Evolutionary conservation across 176 grass and related monocot genomes (phyloP).

Genomic region (Elymus sibiricus): DNA sequence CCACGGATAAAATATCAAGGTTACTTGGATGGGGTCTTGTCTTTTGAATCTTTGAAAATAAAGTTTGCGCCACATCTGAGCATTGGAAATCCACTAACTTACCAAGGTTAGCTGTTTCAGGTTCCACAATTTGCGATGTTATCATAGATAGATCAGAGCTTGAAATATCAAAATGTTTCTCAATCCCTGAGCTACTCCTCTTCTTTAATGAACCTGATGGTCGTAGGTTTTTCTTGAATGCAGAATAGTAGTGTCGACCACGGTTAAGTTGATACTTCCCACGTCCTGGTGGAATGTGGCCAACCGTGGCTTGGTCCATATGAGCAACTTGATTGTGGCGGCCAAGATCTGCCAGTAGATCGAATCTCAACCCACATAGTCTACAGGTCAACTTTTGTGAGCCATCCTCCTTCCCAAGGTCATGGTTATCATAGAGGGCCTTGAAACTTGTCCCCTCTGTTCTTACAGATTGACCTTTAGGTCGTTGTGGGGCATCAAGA

Average conservation of each 20-base stretch:
- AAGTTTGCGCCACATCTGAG: conserved; percentile 59
- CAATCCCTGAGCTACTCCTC: conserved; percentile 42
- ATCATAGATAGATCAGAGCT: conserved; percentile 32
- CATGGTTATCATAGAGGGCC: conserved; percentile 33
- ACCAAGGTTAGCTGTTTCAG: conserved; percentile 58
- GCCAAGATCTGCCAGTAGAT: conserved; percentile 76
- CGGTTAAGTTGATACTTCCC: conserved; percentile 85
- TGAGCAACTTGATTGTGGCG: conserved; percentile 82
- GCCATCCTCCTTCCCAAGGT: conserved; percentile 39
- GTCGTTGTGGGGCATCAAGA: conserved; percentile 45
- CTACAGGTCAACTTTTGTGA: conserved; percentile 68
- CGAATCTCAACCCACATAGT: conserved; percentile 73
- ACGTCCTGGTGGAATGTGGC: conserved; percentile 52
- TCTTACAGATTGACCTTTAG: conserved; percentile 37
- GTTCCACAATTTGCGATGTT: conserved; percentile 38
- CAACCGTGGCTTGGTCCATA: conserved; percentile 40
- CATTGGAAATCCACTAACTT: conserved; percentile 62
- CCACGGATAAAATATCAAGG: conserved; percentile 80
- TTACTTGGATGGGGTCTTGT: conserved; percentile 84
- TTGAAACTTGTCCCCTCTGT: conserved; percentile 44
- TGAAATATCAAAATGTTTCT: conserved; percentile 54
- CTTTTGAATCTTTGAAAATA: conserved; percentile 86
- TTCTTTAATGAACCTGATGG: conserved; percentile 59
- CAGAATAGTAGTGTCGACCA: conserved; percentile 69
- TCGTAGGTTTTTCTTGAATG: conserved; percentile 66